Evolutionary conservation across 2,329 filamentous ascomycete species (phyloP).

Genomic region (Pseudophaeomoniella oleicola): DNA sequence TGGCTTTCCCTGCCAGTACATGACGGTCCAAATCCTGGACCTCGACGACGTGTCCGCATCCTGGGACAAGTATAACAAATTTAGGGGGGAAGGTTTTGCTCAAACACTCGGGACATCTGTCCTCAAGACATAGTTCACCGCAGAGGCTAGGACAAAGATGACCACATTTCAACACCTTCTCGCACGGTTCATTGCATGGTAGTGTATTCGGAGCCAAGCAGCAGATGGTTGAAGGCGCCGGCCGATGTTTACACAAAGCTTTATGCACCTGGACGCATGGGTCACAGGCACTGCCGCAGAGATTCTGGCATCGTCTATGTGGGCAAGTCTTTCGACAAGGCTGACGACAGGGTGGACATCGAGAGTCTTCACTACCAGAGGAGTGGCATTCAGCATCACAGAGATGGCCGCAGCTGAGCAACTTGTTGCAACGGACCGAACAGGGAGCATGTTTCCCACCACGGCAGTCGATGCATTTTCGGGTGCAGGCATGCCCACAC

Average conservation of each 20-base stretch:
- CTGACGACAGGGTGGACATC: conserved; percentile 10
- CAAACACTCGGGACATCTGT: conserved; percentile 7
- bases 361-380: conserved; percentile 2
- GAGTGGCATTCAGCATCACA: conserved; percentile 10
- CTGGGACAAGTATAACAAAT: conserved; percentile 5
- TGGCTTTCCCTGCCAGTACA: conserved; percentile 5
- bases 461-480: conserved; percentile 5
- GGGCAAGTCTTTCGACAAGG: conserved; percentile 8
- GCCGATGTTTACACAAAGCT: conserved; percentile 6
- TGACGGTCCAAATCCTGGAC: conserved; percentile 6
- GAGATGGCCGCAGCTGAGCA: conserved; percentile 8
- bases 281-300: conserved; percentile 9
- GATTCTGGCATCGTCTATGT: conserved; percentile 10
- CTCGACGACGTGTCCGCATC: conserved; percentile 8
- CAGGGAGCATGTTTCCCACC: conserved; percentile 2
- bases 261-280: conserved; percentile 7
- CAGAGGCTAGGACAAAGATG: conserved; percentile 9
- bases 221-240: conserved; percentile 6
- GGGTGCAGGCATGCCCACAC: conserved; percentile 7
- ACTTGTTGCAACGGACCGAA: conserved; percentile 1
- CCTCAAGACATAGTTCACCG: conserved; percentile 6
- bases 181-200: conserved; percentile 6
- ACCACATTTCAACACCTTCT: conserved; percentile 7
- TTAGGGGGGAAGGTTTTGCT: background rate
- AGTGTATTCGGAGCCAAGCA: conserved; percentile 6